Conservation (phyloP, 192 early-diverging fungal genomes). For the Entrophospora sp. region DNA sequence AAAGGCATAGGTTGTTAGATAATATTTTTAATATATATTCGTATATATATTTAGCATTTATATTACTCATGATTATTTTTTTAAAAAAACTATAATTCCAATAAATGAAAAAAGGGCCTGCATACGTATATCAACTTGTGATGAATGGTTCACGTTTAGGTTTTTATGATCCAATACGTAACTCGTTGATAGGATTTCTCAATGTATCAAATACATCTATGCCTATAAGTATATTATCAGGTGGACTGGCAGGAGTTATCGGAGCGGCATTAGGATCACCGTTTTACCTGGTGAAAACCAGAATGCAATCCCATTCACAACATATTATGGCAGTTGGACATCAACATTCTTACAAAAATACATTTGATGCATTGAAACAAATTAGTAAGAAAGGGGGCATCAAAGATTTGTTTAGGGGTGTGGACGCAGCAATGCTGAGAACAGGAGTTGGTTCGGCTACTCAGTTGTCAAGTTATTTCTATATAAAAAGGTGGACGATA, state of each 20-base stretch:
- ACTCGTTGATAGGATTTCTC: conserved; percentile 37
- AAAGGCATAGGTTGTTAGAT: conserved; percentile 73
- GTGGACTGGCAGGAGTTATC: conserved; percentile 67
- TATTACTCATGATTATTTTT: not conserved
- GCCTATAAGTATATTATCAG: conserved; percentile 59
- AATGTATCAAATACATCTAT: conserved; percentile 27
- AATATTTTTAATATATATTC: not conserved
- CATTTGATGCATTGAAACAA: conserved; percentile 49
- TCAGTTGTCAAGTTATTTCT: conserved; percentile 86
- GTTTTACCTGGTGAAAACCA: conserved; percentile 86
- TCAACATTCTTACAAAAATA: conserved; percentile 77
- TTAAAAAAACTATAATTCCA: not conserved
- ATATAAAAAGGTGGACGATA: conserved; percentile 57
- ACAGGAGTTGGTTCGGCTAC: conserved; percentile 82
- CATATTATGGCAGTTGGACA: conserved; percentile 68
- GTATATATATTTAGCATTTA: not conserved
- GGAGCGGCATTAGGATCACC: conserved; percentile 81
- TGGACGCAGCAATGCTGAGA: conserved; percentile 80
- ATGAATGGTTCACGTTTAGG: conserved; percentile 92
- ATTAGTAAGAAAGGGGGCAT: conserved; percentile 69
- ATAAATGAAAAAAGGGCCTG: conserved; percentile 43
- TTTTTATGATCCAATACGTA: conserved; percentile 79
- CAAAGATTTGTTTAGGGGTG: conserved; percentile 77
- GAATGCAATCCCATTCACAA: conserved; percentile 68
- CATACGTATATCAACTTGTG: conserved; percentile 86